phyloP scores from a whole-genome alignment of 2,329 filamentous ascomycete species.

The Aspergillus bombycis region DNA sequence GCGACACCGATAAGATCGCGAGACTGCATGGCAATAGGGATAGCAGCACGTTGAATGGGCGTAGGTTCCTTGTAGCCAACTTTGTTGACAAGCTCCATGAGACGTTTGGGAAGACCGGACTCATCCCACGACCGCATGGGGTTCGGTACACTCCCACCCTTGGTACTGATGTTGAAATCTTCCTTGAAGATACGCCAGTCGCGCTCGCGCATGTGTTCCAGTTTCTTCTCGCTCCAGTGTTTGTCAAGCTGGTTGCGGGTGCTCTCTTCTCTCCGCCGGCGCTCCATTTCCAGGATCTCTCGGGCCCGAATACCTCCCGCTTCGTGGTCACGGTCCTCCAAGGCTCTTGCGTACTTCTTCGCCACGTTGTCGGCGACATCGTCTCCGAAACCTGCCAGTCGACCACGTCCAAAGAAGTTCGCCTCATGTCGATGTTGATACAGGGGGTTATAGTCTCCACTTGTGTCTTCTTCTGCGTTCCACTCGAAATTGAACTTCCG shows the following conservation, averaged over 20 bases:
- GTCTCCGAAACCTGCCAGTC: conserved; percentile 68
- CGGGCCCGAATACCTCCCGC: conserved; percentile 75
- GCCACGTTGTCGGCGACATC: conserved; percentile 56
- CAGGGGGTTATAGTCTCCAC: conserved; percentile 76
- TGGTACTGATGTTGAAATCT: conserved; percentile 94
- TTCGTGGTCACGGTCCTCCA: conserved; percentile 75
- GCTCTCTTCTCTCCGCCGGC: conserved; percentile 72
- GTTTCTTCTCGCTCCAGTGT: conserved; percentile 92
- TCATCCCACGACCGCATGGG: conserved; percentile 96
- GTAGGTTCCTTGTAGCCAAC: conserved; percentile 93
- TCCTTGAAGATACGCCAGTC: conserved; percentile 99
- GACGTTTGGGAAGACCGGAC: conserved; percentile 73
- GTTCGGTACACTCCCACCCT: conserved; percentile 88
- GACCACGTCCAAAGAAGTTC: conserved; percentile 70
- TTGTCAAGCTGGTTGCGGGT: conserved; percentile 77
- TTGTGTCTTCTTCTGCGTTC: conserved; percentile 94
- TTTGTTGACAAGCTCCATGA: conserved; percentile 79
- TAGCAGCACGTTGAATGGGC: conserved; percentile 89
- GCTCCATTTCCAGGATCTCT: conserved; percentile 83
- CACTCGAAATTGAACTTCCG: conserved; percentile 99
- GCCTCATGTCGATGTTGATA: conserved; percentile 70
- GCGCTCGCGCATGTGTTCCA: conserved; percentile 92
- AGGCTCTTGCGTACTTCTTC: conserved; percentile 65
- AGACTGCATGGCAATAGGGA: conserved; percentile 89
- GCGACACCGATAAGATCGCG: conserved; percentile 98